Percentiles rank a stretch among this genome's conserved stretches.
These are phyloP conservation scores for Penicillium palitans DNA, from an alignment of 2,329 filamentous ascomycete species.

Conservation along the genomic window DNA sequence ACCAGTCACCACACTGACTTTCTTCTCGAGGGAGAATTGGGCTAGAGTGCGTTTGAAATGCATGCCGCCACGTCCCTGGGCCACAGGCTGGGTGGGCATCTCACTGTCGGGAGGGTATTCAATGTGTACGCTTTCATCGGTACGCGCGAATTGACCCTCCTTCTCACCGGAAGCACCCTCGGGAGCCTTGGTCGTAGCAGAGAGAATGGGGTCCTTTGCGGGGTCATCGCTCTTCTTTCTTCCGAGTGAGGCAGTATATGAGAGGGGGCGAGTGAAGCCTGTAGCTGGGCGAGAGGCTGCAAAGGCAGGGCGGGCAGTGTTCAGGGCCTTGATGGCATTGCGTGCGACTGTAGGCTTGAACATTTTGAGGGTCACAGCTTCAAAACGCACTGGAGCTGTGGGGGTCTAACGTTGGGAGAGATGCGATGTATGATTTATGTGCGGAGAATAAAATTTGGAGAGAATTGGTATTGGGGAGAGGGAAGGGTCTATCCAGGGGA, in stretches of 20 bases:
- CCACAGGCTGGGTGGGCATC: constrained; percentile 68
- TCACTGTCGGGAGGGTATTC: constrained; percentile 75
- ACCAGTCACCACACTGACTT: constrained; percentile 82
- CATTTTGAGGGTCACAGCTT: constrained; percentile 22
- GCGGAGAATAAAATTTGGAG: too few relatives aligned
- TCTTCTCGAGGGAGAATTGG: constrained; percentile 81
- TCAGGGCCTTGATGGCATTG: constrained; percentile 28
- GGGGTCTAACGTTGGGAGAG: not conserved
- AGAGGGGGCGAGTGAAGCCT: constrained; percentile 29
- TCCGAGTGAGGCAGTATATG: constrained; percentile 29
- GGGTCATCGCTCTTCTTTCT: constrained; percentile 29
- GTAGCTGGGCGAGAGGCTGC: constrained; percentile 21
- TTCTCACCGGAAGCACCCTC: constrained; percentile 40
- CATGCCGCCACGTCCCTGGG: constrained; percentile 73
- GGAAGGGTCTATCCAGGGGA: not conserved
- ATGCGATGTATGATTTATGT: not conserved
- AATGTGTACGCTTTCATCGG: constrained; percentile 73
- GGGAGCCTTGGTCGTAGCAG: constrained; percentile 35
- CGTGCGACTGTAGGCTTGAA: constrained; percentile 31
- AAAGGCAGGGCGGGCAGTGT: constrained; percentile 3
- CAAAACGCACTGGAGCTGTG: not conserved
- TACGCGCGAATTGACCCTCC: constrained; percentile 73
- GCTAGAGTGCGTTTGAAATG: constrained; percentile 84
- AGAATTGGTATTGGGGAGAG: not conserved
- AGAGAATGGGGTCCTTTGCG: constrained; percentile 28